Base-by-base conservation (phyloP, 352 stramenopile genomes). In the Phytophthora melonis region DNA sequence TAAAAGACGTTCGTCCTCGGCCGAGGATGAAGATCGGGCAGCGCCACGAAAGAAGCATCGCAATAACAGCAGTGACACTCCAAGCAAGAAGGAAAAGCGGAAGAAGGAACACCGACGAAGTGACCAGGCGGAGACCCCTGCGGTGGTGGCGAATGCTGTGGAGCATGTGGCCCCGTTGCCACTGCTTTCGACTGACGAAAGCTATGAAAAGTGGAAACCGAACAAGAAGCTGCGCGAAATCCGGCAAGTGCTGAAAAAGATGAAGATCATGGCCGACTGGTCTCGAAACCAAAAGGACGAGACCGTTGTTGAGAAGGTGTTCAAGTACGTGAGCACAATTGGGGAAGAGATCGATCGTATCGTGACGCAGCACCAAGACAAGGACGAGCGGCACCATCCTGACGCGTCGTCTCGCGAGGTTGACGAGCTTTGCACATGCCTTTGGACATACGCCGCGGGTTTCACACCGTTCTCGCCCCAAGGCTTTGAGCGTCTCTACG, bases 301-400 rank as follows among this genome's bases (percentile, higher is more conserved):
- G 78, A 89, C 91, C 2, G 85, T 96, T 32, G 83, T 95, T 13
- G 90, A 96, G 59, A 96, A 96, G 73, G 84, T 96, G 68, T 87
- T 81, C 74, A 95, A 96, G 74, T 96, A 96, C 66, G 81, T 96
- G 53, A 90, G 81, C 56, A 91, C 86, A 39, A 96, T 96, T 55
- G 90, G 90, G 13, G 81, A 86, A 36, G 78, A 79, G 49, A 97
- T 97, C 65, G 90, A 97, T 79, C 70, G 79, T n/a, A 81, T 94
- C 27, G 87, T 97, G 50, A 66, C 68, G 50, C 74, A 83, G n/a
- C 75, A 82, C 23, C 65, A 90, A 52, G 69, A 80, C 45, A 69
- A 70, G 39, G n/a, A 16, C 5, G 72, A 73, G 43, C 10, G 21
- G 10, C 56, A 78, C 3, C 49, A 50, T 14, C 47, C 59, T 0